Conservation (phyloP, 139 green algal species). For the Chlamydomonas sp. region DNA sequence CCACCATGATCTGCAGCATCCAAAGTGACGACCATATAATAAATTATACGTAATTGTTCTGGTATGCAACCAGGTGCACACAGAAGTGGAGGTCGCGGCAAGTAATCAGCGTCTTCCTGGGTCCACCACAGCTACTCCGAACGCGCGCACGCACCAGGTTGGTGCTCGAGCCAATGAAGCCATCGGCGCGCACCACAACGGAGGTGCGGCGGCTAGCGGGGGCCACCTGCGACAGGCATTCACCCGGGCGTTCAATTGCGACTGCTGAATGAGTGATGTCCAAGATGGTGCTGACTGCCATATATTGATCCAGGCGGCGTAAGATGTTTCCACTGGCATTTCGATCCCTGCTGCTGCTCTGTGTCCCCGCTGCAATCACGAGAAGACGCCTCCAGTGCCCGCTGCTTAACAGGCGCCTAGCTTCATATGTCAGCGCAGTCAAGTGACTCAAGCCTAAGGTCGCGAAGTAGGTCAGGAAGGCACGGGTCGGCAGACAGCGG, state of each 20-base stretch:
- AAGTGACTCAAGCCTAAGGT: background rate
- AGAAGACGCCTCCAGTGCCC: no score
- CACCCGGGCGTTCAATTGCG: background rate
- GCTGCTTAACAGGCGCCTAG: no score
- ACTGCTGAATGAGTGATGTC: background rate
- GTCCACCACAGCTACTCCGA: no score
- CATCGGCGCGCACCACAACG: conserved; percentile 71
- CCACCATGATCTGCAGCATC: conserved; percentile 89
- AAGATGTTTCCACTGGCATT: no score
- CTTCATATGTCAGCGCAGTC: no score
- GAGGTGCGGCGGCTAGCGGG: conserved; percentile 32
- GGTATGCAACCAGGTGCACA: background rate
- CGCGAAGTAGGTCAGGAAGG: background rate
- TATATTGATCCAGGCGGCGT: no score
- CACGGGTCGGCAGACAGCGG: background rate
- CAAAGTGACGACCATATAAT: background rate
- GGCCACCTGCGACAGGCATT: background rate
- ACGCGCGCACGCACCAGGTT: conserved; percentile 73
- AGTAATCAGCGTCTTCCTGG: background rate
- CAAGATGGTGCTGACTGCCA: background rate
- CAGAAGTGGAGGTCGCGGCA: background rate
- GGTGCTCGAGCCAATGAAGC: conserved; percentile 79
- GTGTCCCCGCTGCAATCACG: no score
- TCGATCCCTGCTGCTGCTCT: no score
- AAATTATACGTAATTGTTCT: background rate